phyloP scores from a whole-genome alignment of 768 basidiomycete species.

The Asterophora lycoperdoides region DNA sequence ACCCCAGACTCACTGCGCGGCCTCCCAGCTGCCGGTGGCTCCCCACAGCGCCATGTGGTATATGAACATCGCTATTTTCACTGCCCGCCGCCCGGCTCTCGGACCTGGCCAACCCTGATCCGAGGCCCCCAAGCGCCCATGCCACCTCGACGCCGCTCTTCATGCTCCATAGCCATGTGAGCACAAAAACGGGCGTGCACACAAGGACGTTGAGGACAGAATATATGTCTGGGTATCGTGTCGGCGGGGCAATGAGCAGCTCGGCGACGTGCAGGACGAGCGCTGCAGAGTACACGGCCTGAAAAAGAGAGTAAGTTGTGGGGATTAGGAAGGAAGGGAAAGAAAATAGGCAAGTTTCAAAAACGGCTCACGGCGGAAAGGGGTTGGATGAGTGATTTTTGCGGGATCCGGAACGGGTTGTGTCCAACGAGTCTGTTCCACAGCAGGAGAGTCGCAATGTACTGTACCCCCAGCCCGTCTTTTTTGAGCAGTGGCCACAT shows the following conservation, averaged over 20 bases:
- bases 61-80: conserved; percentile 2
- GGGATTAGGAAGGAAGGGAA: not conserved
- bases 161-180: conserved; percentile 89
- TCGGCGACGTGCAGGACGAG: conserved; percentile 62
- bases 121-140: conserved; percentile 71
- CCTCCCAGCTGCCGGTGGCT: conserved; percentile 20
- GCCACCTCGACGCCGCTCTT: conserved; percentile 72
- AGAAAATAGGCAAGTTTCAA: not conserved
- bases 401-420: conserved; percentile 51
- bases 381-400: conserved; percentile 46
- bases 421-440: conserved; percentile 87
- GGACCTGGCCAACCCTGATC: conserved; percentile 8
- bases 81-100: conserved; percentile 6
- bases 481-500: conserved; percentile 89
- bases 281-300: conserved; percentile 56
- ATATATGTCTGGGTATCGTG: conserved; percentile 81
- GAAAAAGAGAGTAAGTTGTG: no score
- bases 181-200: conserved; percentile 72
- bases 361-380: conserved; percentile 50
- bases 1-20: conserved; percentile 21
- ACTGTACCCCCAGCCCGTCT: conserved; percentile 76
- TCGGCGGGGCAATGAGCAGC: conserved; percentile 54
- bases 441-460: conserved; percentile 57
- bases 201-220: conserved; percentile 81
- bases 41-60: conserved; percentile 3